A percentile compares a stretch with the other conserved stretches of the same genome.
Conservation (phyloP, 1,284 basidiomycete species). For the Ustilago crameri region DNA sequence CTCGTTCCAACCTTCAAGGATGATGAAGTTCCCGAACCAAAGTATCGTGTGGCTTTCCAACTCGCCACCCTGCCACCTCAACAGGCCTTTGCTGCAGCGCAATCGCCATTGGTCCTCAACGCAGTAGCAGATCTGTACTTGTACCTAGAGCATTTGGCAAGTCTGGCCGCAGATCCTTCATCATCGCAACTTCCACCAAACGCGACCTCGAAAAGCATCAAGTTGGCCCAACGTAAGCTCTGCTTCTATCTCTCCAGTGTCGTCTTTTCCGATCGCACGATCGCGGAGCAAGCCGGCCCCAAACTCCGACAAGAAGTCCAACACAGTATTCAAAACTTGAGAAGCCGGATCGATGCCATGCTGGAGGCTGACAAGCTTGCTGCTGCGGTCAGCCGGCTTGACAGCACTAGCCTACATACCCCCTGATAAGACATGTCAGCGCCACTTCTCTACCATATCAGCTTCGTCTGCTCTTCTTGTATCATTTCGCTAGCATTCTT, state of each 20-base stretch:
- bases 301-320: conserved; percentile 9
- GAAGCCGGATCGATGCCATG: conserved; percentile 2
- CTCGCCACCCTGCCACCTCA: conserved; percentile 14
- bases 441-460: no score
- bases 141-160: conserved; percentile 14
- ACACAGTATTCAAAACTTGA: not conserved
- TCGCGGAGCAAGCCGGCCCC: not conserved
- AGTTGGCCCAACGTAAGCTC: conserved; percentile 32
- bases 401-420: not conserved
- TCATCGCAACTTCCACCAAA: not conserved
- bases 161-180: not conserved
- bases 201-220: conserved; percentile 8
- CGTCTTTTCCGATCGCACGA: not conserved
- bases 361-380: conserved; percentile 29
- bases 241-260: conserved; percentile 32
- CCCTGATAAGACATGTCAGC: no score
- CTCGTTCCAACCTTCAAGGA: conserved; percentile 17
- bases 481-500: no score
- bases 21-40: conserved; percentile 10
- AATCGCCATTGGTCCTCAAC: conserved; percentile 25
- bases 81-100: conserved; percentile 20
- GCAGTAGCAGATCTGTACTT: conserved; percentile 31
- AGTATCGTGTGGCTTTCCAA: conserved; percentile 11
- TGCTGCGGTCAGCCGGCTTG: conserved; percentile 9
- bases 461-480: no score